Base-by-base conservation (phyloP, 164 flowering plant species). In the Stephania cephalantha region DNA sequence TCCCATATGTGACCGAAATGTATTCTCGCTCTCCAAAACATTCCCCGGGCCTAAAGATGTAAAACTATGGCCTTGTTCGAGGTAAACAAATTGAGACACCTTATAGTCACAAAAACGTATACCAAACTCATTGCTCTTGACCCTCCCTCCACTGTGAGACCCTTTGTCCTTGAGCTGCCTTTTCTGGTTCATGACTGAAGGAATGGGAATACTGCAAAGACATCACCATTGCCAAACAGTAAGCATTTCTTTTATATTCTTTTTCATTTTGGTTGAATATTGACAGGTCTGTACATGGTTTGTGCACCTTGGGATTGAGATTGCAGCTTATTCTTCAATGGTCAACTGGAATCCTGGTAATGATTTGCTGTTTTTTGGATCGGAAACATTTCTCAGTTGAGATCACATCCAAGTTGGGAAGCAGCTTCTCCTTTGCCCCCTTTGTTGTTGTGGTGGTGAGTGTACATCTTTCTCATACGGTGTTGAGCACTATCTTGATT, bases 241-340 rank as follows among this genome's bases (percentile, higher is more conserved):
- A 81, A 84, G 84, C 83, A 72, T 80, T 84, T 71, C 68, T 76
- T 85, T 83, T 79, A 81, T 71, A 69, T 74, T 73, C 15, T 76
- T 82, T 81, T 84, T 82, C 77, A 76, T 79, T 82, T 81, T 82
- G 83, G 82, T 79, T 81, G 75, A 81, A 78, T 86, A 85, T 85
- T 88, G 87, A 85, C 87, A 81, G 86, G 88, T 85, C 71, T 82
- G 74, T 83, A 84, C 79, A 75, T 85, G 84, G 83, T 83, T 87
- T 87, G 82, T 85, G 83, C 87, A 79, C 79, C 79, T 87, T 85
- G 91, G 87, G 79, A 82, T 86, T 88, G 93, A 85, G 86, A 81
- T 88, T 89, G 93, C 97, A 96, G 99, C 98, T 96, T 86, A 85
- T 92, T 81, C 83, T 96, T 81, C 98, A 96, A 82, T 96, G 97